Conservation (phyloP, 2,329 filamentous ascomycete species). For the Dothideomycetes sp. region DNA sequence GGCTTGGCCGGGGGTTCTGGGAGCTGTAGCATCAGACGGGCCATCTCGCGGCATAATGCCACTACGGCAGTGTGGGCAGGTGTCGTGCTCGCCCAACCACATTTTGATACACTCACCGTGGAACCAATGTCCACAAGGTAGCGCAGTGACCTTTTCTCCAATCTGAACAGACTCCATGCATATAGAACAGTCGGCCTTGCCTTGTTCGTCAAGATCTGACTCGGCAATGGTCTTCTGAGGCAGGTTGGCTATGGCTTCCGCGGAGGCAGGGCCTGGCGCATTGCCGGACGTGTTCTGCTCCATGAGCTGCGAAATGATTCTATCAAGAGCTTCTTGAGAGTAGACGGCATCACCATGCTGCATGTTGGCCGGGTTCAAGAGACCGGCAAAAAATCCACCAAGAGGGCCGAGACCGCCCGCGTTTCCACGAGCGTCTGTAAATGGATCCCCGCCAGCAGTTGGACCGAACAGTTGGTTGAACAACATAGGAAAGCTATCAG, state of each 20-base stretch:
- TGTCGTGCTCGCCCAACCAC: conserved; percentile 86
- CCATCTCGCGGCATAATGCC: conserved; percentile 32
- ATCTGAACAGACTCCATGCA: conserved; percentile 78
- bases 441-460: conserved; percentile 6
- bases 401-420: conserved; percentile 26
- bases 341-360: conserved; percentile 72
- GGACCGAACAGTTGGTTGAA: conserved; percentile 8
- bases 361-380: conserved; percentile 31
- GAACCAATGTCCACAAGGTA: conserved; percentile 93
- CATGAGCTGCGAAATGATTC: conserved; percentile 79
- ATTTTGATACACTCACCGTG: conserved; percentile 70
- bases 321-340: conserved; percentile 80
- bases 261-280: conserved; percentile 70
- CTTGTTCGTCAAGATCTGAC: conserved; percentile 59
- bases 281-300: conserved; percentile 67
- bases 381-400: conserved; percentile 32
- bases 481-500: conserved; percentile 3
- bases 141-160: conserved; percentile 60
- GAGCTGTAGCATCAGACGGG: conserved; percentile 10
- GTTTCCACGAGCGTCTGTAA: conserved; percentile 16
- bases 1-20: conserved; percentile 17
- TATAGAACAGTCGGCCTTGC: conserved; percentile 74
- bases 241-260: conserved; percentile 61
- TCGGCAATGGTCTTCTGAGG: conserved; percentile 57
- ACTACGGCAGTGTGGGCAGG: conserved; percentile 71